Conservation (phyloP, 108 stramenopile species). For the Cylindrotheca fusiformis region DNA sequence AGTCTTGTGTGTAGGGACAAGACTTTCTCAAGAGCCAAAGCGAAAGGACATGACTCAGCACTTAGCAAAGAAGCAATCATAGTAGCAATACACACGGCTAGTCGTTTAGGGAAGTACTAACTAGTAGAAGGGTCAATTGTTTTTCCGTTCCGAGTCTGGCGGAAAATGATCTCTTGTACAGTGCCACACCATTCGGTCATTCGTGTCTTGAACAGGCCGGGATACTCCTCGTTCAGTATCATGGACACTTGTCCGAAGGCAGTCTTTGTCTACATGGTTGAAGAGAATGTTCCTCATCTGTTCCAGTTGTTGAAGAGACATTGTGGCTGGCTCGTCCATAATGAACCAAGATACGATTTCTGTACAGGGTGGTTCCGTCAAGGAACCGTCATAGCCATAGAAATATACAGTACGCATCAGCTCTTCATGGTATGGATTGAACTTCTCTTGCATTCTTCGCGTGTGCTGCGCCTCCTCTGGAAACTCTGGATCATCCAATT, state of each 20-base stretch:
- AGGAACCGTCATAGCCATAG: constrained; percentile 75
- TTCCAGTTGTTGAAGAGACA: constrained; percentile 50
- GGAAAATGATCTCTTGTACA: constrained; percentile 42
- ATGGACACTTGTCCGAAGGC: constrained; percentile 62
- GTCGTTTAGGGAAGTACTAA: background rate
- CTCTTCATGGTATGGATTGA: constrained; percentile 58
- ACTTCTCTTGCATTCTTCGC: constrained; percentile 11
- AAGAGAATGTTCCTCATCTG: constrained; percentile 73
- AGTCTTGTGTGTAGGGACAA: constrained; percentile 40
- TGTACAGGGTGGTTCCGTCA: constrained; percentile 83
- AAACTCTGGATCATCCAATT: constrained; percentile 19
- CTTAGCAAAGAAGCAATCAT: background rate
- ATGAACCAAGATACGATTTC: constrained; percentile 82
- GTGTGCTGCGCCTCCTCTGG: background rate
- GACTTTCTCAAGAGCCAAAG: constrained; percentile 72
- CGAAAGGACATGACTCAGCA: constrained; percentile 6
- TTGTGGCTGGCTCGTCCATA: constrained; percentile 60
- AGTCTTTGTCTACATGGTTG: constrained; percentile 62
- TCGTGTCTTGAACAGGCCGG: constrained; percentile 55
- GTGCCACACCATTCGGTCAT: constrained; percentile 46
- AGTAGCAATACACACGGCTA: background rate
- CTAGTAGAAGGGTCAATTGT: background rate
- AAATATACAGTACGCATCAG: constrained; percentile 65
- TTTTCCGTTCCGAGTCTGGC: constrained; percentile 20
- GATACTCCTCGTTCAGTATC: constrained; percentile 59